phyloP scores from a whole-genome alignment of 371 early-diverging fungal genomes.

The Apophysomyces variabilis region DNA sequence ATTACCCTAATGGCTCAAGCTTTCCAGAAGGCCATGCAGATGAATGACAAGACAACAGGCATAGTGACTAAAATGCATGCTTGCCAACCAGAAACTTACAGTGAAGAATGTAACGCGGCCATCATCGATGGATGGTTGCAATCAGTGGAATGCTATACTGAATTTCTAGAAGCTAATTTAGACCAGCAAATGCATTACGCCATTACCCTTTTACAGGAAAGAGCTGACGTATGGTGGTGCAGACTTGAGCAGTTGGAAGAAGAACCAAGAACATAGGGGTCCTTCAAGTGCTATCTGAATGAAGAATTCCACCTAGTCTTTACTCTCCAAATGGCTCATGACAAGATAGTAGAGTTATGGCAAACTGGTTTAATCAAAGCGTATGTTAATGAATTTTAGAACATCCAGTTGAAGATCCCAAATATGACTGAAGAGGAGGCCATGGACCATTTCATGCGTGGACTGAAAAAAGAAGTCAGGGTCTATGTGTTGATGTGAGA shows the following conservation, averaged over 20 bases:
- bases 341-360: constrained; percentile 1
- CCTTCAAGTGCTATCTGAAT: background rate
- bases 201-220: background rate
- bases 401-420: background rate
- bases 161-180: background rate
- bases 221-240: constrained; percentile 1
- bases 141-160: background rate
- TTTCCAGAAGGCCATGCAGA: background rate
- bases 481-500: background rate
- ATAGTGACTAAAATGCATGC: background rate
- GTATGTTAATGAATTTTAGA: background rate
- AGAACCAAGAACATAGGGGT: background rate
- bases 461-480: background rate
- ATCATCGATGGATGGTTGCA: background rate
- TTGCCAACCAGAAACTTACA: background rate
- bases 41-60: background rate
- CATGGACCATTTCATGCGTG: constrained; percentile 13
- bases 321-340: constrained; percentile 12
- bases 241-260: background rate
- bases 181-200: constrained; percentile 1
- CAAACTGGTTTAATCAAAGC: background rate
- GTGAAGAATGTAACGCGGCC: background rate
- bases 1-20: background rate
- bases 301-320: background rate
- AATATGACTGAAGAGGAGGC: constrained; percentile 18